Conservation (phyloP, 805 yeast genomes). For the Wickerhamiella brachini region DNA sequence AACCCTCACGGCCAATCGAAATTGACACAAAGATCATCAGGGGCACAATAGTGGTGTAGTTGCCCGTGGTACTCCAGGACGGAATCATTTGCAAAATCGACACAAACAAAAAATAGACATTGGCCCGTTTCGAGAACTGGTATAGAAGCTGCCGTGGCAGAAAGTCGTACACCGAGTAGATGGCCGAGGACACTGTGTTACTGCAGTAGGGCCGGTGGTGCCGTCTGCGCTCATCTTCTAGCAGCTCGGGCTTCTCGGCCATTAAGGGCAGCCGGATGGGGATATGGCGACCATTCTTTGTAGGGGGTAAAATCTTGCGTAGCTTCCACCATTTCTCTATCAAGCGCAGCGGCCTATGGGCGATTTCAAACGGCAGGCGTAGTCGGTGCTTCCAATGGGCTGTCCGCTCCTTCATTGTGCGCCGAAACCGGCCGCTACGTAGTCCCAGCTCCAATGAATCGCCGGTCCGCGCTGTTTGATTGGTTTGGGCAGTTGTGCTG, state of each 20-base stretch:
- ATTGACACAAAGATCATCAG: slow-evolving; percentile 72
- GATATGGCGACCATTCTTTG: slow-evolving; percentile 61
- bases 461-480: slow-evolving; percentile 1
- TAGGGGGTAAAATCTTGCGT: slow-evolving; percentile 27
- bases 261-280: slow-evolving; percentile 42
- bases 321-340: slow-evolving; percentile 10
- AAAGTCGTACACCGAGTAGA: slow-evolving; percentile 68
- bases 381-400: background rate
- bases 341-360: slow-evolving; percentile 4
- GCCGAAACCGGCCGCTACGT: slow-evolving; percentile 6
- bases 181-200: slow-evolving; percentile 72
- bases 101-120: slow-evolving; percentile 75
- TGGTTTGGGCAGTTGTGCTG: slow-evolving; percentile 1
- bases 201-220: slow-evolving; percentile 42
- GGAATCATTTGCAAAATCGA: slow-evolving; percentile 94
- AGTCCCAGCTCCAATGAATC: slow-evolving; percentile 8
- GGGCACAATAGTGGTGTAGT: slow-evolving; percentile 86
- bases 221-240: slow-evolving; percentile 56
- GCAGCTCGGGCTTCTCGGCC: slow-evolving; percentile 19
- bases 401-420: background rate
- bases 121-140: slow-evolving; percentile 88
- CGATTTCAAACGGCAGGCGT: background rate
- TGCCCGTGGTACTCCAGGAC: slow-evolving; percentile 94
- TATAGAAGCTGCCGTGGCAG: slow-evolving; percentile 79
- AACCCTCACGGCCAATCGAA: slow-evolving; percentile 85